These are phyloP conservation scores for Gossypium sturtianum DNA, from an alignment of 345 rosid genomes.

Conservation along the genomic window DNA sequence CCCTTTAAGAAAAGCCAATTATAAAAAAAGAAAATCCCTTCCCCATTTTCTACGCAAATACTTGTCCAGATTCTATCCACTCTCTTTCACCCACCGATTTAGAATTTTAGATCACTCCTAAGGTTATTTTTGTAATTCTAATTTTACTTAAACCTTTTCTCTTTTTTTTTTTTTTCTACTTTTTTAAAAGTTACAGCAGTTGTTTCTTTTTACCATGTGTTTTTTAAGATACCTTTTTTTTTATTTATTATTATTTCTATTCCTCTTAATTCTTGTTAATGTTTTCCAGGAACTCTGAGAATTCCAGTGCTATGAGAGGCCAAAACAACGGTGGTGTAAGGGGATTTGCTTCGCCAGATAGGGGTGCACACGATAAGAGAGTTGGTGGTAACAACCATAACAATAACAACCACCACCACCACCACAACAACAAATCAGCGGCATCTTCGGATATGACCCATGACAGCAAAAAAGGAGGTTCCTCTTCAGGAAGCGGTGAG, in stretches of 20 bases:
- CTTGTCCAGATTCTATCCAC: slow-evolving; percentile 16
- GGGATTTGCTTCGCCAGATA: slow-evolving; percentile 44
- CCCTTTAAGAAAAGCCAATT: slow-evolving; percentile 2
- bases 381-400: slow-evolving; percentile 11
- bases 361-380: slow-evolving; percentile 49
- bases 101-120: slow-evolving; percentile 27
- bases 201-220: not conserved
- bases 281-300: slow-evolving; percentile 49
- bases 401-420: slow-evolving; percentile 11
- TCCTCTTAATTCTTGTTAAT: not conserved
- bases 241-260: not conserved
- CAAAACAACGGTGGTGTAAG: slow-evolving; percentile 50
- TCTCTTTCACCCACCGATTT: slow-evolving; percentile 12
- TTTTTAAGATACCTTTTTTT: not conserved
- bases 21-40: not conserved
- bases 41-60: slow-evolving; percentile 19
- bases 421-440: slow-evolving; percentile 37
- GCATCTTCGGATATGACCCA: slow-evolving; percentile 52
- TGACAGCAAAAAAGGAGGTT: slow-evolving; percentile 62
- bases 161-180: not conserved
- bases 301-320: slow-evolving; percentile 57
- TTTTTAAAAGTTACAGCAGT: not conserved
- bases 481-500: slow-evolving; percentile 64
- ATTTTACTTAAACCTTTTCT: not conserved
- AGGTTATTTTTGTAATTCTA: slow-evolving; percentile 39